These are phyloP conservation scores for Aspergillus texensis DNA, from an alignment of 2,329 filamentous ascomycete species.

Conservation along the genomic window DNA sequence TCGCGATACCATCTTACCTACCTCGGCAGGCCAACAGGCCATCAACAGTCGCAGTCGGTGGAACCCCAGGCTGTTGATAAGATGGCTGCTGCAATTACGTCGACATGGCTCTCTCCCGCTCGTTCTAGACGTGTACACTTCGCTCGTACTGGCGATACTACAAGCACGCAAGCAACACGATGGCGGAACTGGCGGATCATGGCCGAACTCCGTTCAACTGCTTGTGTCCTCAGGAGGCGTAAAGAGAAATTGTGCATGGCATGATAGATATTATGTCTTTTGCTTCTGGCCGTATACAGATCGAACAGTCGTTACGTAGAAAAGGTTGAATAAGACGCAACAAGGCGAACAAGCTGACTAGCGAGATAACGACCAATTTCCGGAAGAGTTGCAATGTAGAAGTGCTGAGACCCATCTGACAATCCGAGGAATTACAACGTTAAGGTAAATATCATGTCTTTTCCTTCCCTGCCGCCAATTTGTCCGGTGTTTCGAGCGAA, in stretches of 20 bases:
- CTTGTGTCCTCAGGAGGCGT: conserved; percentile 12
- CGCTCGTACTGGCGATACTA: conserved; percentile 24
- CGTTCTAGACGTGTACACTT: neutral
- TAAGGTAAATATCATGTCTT: conserved; percentile 33
- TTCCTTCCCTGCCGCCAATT: conserved; percentile 44
- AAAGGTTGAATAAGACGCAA: conserved; percentile 38
- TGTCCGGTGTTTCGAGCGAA: conserved; percentile 43
- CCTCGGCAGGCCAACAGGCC: neutral
- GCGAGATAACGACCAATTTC: conserved; percentile 42
- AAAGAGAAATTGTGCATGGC: conserved; percentile 17
- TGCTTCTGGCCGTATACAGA: conserved; percentile 40
- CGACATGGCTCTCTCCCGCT: neutral
- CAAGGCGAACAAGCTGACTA: conserved; percentile 45
- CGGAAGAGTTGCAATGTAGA: conserved; percentile 39
- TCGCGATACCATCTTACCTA: neutral
- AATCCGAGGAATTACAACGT: conserved; percentile 51
- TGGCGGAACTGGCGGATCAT: conserved; percentile 22
- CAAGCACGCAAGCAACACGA: conserved; percentile 23
- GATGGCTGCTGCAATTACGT: neutral
- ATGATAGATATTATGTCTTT: conserved; percentile 20
- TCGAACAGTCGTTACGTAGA: conserved; percentile 46
- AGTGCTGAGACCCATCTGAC: conserved; percentile 46
- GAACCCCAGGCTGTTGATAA: neutral
- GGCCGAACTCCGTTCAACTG: conserved; percentile 21
- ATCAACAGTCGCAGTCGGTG: neutral